Evolutionary conservation across 257 asterid genomes (phyloP).

Genomic region (Asclepias syriaca): DNA sequence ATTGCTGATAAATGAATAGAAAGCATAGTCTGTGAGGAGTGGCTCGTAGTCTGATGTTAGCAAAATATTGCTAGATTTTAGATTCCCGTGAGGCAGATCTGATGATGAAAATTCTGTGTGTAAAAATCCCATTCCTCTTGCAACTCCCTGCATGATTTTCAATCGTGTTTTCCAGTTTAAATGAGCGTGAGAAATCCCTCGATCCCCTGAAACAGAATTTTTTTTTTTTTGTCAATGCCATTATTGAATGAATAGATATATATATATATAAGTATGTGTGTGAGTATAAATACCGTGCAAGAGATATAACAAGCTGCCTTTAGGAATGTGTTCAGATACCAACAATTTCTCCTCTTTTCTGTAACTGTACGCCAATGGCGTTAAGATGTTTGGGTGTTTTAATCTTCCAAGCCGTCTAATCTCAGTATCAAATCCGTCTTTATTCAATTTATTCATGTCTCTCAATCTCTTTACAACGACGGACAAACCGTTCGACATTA

Average conservation of each 20-base stretch:
- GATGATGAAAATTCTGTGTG: conserved; percentile 55
- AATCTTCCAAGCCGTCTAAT: conserved; percentile 57
- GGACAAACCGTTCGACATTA: conserved; percentile 51
- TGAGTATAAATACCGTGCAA: conserved; percentile 55
- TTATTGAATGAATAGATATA: too few species aligned
- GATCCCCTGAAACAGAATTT: conserved; percentile 49
- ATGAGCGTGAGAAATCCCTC: conserved; percentile 53
- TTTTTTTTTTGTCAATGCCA: too few species aligned
- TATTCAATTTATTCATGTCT: conserved; percentile 64
- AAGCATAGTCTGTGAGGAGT: conserved; percentile 71
- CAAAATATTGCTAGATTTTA: conserved; percentile 86
- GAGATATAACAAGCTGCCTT: conserved; percentile 63
- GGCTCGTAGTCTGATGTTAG: conserved; percentile 53
- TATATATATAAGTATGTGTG: too few species aligned
- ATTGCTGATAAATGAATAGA: conserved; percentile 50
- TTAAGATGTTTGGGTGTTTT: conserved; percentile 53
- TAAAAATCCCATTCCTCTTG: conserved; percentile 74
- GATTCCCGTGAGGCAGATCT: conserved; percentile 86
- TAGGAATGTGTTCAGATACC: conserved; percentile 59
- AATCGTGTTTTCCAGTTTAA: conserved; percentile 63
- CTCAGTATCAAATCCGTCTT: conserved; percentile 57
- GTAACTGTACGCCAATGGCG: conserved; percentile 76
- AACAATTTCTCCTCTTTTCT: conserved; percentile 82
- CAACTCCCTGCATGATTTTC: conserved; percentile 71
- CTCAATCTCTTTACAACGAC: conserved; percentile 88